phyloP scores from a whole-genome alignment of 1,284 basidiomycete species.

The Sphaerobolus stellatus region DNA sequence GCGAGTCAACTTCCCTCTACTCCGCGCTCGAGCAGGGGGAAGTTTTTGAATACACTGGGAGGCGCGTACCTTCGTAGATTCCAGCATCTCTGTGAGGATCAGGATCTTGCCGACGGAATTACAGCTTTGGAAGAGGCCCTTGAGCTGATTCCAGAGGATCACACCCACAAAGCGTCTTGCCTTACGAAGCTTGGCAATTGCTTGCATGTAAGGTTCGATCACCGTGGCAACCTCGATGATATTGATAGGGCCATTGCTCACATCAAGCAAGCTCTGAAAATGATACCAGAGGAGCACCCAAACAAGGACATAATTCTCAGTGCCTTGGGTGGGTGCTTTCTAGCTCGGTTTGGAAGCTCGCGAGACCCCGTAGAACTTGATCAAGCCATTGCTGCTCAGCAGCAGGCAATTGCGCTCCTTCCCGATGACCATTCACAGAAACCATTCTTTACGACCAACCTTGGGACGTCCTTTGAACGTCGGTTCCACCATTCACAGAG shows the following conservation, averaged over 20 bases:
- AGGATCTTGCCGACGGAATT: not conserved
- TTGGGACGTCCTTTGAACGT: not conserved
- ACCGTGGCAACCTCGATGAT: not conserved
- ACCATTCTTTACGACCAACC: not conserved
- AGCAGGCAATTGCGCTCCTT: not conserved
- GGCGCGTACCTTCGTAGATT: slow-evolving; percentile 8
- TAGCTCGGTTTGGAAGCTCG: not conserved
- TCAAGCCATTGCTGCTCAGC: slow-evolving; percentile 1
- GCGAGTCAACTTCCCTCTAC: slow-evolving; percentile 2
- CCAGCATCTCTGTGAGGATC: slow-evolving; percentile 1
- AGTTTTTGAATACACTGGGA: slow-evolving; percentile 14
- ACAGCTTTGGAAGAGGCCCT: not conserved
- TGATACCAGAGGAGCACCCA: not conserved
- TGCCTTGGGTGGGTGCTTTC: not conserved
- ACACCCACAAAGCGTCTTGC: not conserved
- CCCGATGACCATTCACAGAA: slow-evolving; percentile 1
- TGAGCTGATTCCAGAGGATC: not conserved
- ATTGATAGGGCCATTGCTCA: not conserved
- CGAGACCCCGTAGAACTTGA: not conserved
- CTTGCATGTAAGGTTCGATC: not conserved
- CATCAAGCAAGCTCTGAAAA: not conserved
- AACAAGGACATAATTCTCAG: not conserved
- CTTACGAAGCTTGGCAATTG: slow-evolving; percentile 3
- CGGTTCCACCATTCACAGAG: not conserved
- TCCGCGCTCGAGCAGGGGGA: not conserved